These are phyloP conservation scores for Eutypa lata DNA, from an alignment of 2,329 filamentous ascomycete genomes.

Conservation along the genomic window DNA sequence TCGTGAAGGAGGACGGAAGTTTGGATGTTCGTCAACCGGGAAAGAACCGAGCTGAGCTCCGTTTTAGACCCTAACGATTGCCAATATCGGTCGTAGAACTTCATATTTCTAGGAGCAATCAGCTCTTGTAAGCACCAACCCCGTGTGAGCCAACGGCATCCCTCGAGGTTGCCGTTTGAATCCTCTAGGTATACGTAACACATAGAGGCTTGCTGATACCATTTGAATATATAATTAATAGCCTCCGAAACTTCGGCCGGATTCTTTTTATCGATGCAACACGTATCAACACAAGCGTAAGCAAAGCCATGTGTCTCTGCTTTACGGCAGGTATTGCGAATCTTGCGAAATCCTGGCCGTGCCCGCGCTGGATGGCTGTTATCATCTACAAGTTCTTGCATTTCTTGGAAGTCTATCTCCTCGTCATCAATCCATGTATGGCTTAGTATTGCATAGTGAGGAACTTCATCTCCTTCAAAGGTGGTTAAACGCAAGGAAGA, in stretches of 20 bases:
- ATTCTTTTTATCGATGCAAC: constrained; percentile 1
- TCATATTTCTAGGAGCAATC: neutral
- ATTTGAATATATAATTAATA: constrained; percentile 4
- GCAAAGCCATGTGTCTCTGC: neutral
- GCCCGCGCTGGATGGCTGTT: neutral
- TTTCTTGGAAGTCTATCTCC: constrained; percentile 12
- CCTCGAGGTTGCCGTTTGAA: neutral
- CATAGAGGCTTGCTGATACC: neutral
- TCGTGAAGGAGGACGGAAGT: neutral
- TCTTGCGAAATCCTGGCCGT: constrained; percentile 5
- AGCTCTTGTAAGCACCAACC: neutral
- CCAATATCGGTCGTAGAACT: neutral
- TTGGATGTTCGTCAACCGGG: neutral
- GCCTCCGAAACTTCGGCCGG: neutral
- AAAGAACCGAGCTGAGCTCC: neutral
- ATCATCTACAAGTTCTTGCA: neutral
- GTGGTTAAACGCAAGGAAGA: neutral
- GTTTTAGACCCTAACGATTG: neutral
- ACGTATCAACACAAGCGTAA: constrained; percentile 1
- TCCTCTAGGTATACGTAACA: constrained; percentile 2
- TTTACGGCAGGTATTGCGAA: neutral
- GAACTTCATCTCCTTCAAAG: constrained; percentile 2
- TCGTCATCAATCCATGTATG: constrained; percentile 14
- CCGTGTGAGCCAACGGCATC: neutral
- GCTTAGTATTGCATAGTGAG: constrained; percentile 16